phyloP scores from a whole-genome alignment of 2,329 filamentous ascomycete species.

The Calonectria leucothoes region DNA sequence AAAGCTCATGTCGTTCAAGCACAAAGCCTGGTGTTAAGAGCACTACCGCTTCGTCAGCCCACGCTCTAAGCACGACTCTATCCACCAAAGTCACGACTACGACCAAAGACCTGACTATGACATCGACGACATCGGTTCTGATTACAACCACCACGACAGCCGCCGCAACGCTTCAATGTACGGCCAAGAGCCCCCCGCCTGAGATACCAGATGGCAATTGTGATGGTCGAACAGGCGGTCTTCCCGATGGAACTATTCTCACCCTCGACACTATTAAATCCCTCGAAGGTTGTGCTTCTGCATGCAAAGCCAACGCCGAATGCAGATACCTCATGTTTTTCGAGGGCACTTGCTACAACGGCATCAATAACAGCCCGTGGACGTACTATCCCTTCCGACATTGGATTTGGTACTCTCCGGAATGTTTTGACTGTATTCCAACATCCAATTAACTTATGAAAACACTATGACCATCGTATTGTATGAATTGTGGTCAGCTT shows the following conservation, averaged over 20 bases:
- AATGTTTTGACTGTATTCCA: background rate
- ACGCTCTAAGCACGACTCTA: background rate
- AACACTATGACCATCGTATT: background rate
- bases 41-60: background rate
- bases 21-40: background rate
- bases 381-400: background rate
- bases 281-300: background rate
- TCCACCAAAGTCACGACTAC: background rate
- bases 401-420: background rate
- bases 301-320: background rate
- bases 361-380: background rate
- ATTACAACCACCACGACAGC: background rate
- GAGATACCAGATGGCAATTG: background rate
- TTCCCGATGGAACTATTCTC: background rate
- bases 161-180: background rate
- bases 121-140: background rate
- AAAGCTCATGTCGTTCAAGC: background rate
- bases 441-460: background rate
- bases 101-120: background rate
- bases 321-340: conserved; percentile 1
- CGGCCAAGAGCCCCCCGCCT: background rate
- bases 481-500: background rate
- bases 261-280: background rate
- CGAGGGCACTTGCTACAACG: background rate
- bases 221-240: background rate